Conservation (phyloP, 305 asterid species). For the Andrographis paniculata region DNA sequence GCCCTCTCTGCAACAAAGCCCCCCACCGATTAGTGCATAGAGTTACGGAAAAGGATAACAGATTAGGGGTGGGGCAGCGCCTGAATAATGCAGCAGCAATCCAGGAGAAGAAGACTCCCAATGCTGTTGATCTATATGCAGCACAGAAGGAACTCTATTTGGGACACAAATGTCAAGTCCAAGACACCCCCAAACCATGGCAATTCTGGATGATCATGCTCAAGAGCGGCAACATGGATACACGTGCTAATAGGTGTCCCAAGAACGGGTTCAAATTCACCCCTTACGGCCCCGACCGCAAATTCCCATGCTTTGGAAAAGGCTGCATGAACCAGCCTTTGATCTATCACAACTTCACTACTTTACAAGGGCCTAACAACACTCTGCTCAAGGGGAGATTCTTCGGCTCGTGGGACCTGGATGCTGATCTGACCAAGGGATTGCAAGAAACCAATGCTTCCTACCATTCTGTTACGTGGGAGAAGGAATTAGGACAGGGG, state of each 20-base stretch:
- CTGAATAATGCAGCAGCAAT: conserved; percentile 30
- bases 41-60: conserved; percentile 44
- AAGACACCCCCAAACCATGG: conserved; percentile 47
- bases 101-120: conserved; percentile 16
- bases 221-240: conserved; percentile 44
- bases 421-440: background rate
- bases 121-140: conserved; percentile 34
- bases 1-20: conserved; percentile 27
- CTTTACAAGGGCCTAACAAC: background rate
- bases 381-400: conserved; percentile 4
- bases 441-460: background rate
- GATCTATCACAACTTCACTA: conserved; percentile 2
- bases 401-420: conserved; percentile 9
- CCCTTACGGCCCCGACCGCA: conserved; percentile 28
- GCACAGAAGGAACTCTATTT: conserved; percentile 10
- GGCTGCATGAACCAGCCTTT: conserved; percentile 9
- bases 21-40: conserved; percentile 32
- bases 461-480: conserved; percentile 2
- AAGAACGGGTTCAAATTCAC: conserved; percentile 12
- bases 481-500: conserved; percentile 9
- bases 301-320: conserved; percentile 9
- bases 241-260: conserved; percentile 12
- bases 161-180: conserved; percentile 36
- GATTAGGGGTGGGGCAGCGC: conserved; percentile 32
- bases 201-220: conserved; percentile 42